phyloP scores from a whole-genome alignment of 2,329 filamentous ascomycete species.

The Gliomastix tumulicola region DNA sequence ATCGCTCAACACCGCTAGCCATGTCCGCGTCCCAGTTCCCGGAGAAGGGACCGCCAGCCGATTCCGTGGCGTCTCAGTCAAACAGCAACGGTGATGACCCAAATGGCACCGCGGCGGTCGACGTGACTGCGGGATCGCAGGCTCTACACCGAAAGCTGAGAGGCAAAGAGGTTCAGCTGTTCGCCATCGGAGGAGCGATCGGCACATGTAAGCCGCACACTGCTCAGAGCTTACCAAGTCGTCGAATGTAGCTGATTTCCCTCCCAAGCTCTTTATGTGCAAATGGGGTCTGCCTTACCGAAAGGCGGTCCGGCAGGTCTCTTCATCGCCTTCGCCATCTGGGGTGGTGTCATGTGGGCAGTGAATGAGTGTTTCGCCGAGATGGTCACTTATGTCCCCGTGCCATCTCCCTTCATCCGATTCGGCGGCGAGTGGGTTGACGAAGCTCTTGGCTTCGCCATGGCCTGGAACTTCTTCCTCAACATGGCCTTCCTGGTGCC shows the following conservation, averaged over 20 bases:
- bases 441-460: slow-evolving; percentile 36
- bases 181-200: slow-evolving; percentile 46
- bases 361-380: slow-evolving; percentile 28
- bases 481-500: slow-evolving; percentile 36
- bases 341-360: slow-evolving; percentile 11
- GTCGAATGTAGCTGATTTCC: not conserved
- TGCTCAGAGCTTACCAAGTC: not conserved
- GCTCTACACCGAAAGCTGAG: slow-evolving; percentile 2
- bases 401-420: slow-evolving; percentile 38
- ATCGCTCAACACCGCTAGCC: no score
- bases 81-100: no score
- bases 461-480: slow-evolving; percentile 43
- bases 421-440: slow-evolving; percentile 38
- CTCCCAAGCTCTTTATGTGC: slow-evolving; percentile 13
- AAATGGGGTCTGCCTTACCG: slow-evolving; percentile 21
- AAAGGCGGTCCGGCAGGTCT: slow-evolving; percentile 24
- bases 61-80: no score
- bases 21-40: no score
- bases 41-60: no score
- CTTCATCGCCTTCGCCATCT: slow-evolving; percentile 19
- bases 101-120: no score
- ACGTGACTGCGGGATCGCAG: no score
- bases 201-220: slow-evolving; percentile 32
- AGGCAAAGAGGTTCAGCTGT: slow-evolving; percentile 36
- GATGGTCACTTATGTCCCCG: slow-evolving; percentile 41